Percentiles rank a stretch among this genome's conserved stretches.
phyloP scores from a whole-genome alignment of 176 grass and related monocot genomes.

The Pharus latifolius region DNA sequence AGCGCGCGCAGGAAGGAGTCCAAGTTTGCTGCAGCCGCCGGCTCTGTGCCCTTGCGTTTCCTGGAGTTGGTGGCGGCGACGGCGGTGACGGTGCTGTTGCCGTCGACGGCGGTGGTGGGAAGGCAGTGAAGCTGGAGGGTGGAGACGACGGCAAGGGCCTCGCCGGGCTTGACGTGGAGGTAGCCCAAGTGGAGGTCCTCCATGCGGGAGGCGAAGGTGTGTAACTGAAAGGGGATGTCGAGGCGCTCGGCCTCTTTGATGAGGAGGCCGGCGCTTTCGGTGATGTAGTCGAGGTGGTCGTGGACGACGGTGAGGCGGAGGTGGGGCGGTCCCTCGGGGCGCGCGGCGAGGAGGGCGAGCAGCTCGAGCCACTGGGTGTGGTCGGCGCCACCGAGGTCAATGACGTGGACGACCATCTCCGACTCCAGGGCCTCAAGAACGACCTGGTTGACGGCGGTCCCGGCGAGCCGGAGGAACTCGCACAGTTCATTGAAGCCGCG shows the following conservation, averaged over 20 bases:
- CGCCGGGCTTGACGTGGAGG: constrained; percentile 31
- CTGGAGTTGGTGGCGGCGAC: no score
- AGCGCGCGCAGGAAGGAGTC: constrained; percentile 25
- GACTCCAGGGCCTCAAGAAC: constrained; percentile 39
- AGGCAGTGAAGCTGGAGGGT: constrained; percentile 30
- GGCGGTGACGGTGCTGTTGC: not conserved
- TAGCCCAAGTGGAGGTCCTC: constrained; percentile 23
- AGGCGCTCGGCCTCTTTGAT: constrained; percentile 30
- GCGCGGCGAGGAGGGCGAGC: constrained; percentile 8
- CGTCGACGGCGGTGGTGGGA: no score
- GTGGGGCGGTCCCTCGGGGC: constrained; percentile 26
- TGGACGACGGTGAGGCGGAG: constrained; percentile 35
- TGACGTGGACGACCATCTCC: constrained; percentile 39
- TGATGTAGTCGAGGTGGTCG: constrained; percentile 12
- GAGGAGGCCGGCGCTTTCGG: constrained; percentile 11
- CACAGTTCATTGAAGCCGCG: constrained; percentile 35
- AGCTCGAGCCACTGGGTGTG: constrained; percentile 35
- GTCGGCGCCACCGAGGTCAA: constrained; percentile 35
- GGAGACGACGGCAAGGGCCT: constrained; percentile 36
- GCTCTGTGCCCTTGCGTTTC: no score
- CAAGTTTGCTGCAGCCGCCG: not conserved
- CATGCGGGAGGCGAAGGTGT: constrained; percentile 14
- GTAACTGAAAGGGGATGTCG: constrained; percentile 43
- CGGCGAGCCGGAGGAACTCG: constrained; percentile 34
- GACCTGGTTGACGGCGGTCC: constrained; percentile 23